These are phyloP conservation scores for carrot (Daucus carota) DNA, from an alignment of 129 eudicot genomes.

Conservation along the genomic window DNA sequence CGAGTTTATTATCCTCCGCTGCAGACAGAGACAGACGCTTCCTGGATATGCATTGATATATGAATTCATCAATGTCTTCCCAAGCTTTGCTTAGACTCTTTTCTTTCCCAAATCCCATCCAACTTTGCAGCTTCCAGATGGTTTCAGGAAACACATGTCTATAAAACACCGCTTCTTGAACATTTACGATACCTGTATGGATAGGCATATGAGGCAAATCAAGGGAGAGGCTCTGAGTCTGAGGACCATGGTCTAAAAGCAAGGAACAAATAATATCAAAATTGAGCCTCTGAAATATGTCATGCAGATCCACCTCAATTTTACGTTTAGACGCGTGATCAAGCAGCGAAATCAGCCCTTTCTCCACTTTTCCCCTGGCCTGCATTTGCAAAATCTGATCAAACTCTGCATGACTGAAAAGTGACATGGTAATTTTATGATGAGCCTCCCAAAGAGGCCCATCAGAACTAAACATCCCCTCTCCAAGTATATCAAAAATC, in stretches of 20 bases:
- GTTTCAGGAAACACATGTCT: constrained; percentile 25
- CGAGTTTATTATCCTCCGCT: no score
- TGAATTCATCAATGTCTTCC: constrained; percentile 31
- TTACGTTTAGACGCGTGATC: background rate
- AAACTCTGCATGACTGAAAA: constrained; percentile 8
- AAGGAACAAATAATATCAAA: constrained; percentile 31
- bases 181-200: constrained; percentile 28
- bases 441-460: constrained; percentile 17
- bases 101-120: constrained; percentile 43
- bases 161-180: constrained; percentile 29
- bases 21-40: constrained; percentile 2
- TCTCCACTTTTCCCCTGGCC: constrained; percentile 19
- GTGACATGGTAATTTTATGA: constrained; percentile 9
- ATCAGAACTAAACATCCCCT: constrained; percentile 18
- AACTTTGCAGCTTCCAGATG: constrained; percentile 6
- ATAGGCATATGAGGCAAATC: constrained; percentile 23
- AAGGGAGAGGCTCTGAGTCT: constrained; percentile 16
- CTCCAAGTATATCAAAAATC: constrained; percentile 18
- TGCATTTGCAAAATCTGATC: background rate
- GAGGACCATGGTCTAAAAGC: constrained; percentile 33
- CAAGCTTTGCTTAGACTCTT: constrained; percentile 29
- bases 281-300: constrained; percentile 28
- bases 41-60: constrained; percentile 13
- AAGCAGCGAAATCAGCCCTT: constrained; percentile 33
- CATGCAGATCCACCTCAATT: background rate